phyloP scores from a whole-genome alignment of 169 alveolate genomes.

The Plasmodium falciparum region DNA sequence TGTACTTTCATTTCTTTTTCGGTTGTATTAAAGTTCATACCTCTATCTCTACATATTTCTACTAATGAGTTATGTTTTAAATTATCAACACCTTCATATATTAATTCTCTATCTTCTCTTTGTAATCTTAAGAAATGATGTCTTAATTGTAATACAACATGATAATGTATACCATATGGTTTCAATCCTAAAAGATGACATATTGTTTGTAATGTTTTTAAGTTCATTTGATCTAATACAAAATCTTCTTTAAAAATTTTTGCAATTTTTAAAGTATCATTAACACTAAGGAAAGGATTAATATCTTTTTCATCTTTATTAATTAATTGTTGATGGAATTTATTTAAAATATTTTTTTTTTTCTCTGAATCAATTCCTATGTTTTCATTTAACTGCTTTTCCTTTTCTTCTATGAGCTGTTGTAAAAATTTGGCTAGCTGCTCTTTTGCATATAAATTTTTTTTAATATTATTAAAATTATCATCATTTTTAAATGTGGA shows the following conservation, averaged over 20 bases:
- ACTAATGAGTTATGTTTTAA: conserved; percentile 86
- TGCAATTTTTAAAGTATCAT: conserved; percentile 86
- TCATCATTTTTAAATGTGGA: conserved; percentile 89
- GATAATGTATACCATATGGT: conserved; percentile 89
- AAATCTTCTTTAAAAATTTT: conserved; percentile 89
- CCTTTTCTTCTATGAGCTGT: conserved; percentile 84
- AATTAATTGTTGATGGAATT: conserved; percentile 87
- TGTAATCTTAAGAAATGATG: conserved; percentile 88
- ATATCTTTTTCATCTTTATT: conserved; percentile 84
- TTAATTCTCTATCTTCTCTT: conserved; percentile 88
- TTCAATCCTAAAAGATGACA: conserved; percentile 89
- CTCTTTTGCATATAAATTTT: conserved; percentile 89
- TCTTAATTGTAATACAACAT: conserved; percentile 88
- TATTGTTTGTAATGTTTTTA: conserved; percentile 90
- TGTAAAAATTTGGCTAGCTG: conserved; percentile 91
- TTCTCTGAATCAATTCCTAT: conserved; percentile 81
- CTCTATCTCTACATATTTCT: conserved; percentile 90
- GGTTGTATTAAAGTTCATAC: conserved; percentile 88
- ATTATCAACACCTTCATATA: conserved; percentile 92
- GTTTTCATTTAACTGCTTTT: conserved; percentile 80
- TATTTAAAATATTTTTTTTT: conserved; percentile 83
- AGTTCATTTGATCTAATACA: conserved; percentile 88
- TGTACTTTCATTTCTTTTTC: conserved; percentile 85
- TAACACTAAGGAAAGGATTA: conserved; percentile 84
- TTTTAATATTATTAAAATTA: conserved; percentile 85